Percentiles rank a stretch among this genome's conserved stretches.
Conservation (phyloP, 805 yeast species). For the Nakazawaea pomicola region DNA sequence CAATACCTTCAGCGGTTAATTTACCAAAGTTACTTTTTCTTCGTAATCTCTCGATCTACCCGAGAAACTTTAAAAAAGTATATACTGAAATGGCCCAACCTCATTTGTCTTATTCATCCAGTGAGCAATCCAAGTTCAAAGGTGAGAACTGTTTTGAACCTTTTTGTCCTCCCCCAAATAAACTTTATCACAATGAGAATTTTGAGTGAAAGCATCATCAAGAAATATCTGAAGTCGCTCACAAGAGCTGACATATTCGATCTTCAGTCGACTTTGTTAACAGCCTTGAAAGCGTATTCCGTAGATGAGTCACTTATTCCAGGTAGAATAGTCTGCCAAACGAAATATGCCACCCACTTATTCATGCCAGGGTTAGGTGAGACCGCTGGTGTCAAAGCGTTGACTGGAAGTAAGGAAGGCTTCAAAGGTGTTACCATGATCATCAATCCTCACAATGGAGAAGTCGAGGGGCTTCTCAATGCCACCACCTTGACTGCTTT, state of each 20-base stretch:
- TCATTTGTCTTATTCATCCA: no score
- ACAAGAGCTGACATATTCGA: conserved; percentile 20
- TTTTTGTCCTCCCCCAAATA: no score
- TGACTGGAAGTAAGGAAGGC: conserved; percentile 54
- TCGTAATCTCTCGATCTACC: no score
- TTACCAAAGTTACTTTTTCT: no score
- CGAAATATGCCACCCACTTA: conserved; percentile 43
- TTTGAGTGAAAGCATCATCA: conserved; percentile 26
- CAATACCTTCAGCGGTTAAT: no score
- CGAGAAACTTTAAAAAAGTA: no score
- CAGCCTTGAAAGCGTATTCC: conserved; percentile 36
- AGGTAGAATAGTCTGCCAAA: conserved; percentile 41
- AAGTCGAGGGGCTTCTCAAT: conserved; percentile 46
- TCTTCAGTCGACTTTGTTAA: conserved; percentile 32
- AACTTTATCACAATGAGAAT: conserved; percentile 25
- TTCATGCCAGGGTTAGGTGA: conserved; percentile 65
- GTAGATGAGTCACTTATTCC: conserved; percentile 45
- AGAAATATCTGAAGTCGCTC: conserved; percentile 25
- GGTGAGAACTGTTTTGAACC: no score
- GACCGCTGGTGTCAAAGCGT: conserved; percentile 53
- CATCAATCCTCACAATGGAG: conserved; percentile 46
- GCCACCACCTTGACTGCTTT: conserved; percentile 60
- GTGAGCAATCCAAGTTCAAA: no score
- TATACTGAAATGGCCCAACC: no score
- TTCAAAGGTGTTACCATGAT: conserved; percentile 54